Evolutionary conservation across 1,284 basidiomycete genomes (phyloP).

Genomic region (Trametes sp.): DNA sequence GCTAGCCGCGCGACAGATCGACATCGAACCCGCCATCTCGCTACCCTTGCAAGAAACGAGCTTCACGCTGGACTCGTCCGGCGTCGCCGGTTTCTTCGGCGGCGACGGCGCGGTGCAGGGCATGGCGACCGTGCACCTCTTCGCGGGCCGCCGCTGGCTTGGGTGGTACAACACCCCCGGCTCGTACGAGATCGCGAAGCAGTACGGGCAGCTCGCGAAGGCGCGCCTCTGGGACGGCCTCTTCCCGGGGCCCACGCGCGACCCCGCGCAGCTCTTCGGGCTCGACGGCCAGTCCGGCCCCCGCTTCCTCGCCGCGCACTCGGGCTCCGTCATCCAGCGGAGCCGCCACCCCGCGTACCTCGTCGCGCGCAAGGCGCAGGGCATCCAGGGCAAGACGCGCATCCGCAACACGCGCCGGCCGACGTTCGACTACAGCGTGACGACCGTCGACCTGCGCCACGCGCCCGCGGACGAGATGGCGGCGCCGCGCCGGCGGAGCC

Average conservation of each 20-base stretch:
- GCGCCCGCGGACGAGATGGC: conserved; percentile 6
- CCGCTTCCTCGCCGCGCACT: conserved; percentile 26
- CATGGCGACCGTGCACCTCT: conserved; percentile 32
- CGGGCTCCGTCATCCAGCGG: conserved; percentile 23
- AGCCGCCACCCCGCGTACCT: conserved; percentile 30
- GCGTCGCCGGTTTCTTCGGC: conserved; percentile 33
- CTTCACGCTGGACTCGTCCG: conserved; percentile 30
- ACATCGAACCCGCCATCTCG: conserved; percentile 3
- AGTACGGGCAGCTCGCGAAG: conserved; percentile 32
- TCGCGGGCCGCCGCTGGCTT: conserved; percentile 27
- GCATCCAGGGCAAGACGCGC: not conserved
- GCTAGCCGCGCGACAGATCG: conserved; percentile 8
- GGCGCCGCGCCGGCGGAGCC: conserved; percentile 4
- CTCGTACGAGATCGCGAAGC: conserved; percentile 31
- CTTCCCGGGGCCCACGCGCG: conserved; percentile 29
- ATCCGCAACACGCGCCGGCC: conserved; percentile 14
- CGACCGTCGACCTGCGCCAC: conserved; percentile 21
- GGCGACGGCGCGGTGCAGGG: conserved; percentile 29
- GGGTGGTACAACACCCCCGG: conserved; percentile 33
- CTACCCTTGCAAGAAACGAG: conserved; percentile 15
- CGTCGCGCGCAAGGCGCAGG: conserved; percentile 22
- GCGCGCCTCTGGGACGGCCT: conserved; percentile 33
- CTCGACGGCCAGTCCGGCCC: conserved; percentile 29
- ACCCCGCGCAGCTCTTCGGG: conserved; percentile 31
- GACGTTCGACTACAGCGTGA: conserved; percentile 18